phyloP scores from a whole-genome alignment of 2,329 filamentous ascomycete genomes.

The Leptographium radiaticola region DNA sequence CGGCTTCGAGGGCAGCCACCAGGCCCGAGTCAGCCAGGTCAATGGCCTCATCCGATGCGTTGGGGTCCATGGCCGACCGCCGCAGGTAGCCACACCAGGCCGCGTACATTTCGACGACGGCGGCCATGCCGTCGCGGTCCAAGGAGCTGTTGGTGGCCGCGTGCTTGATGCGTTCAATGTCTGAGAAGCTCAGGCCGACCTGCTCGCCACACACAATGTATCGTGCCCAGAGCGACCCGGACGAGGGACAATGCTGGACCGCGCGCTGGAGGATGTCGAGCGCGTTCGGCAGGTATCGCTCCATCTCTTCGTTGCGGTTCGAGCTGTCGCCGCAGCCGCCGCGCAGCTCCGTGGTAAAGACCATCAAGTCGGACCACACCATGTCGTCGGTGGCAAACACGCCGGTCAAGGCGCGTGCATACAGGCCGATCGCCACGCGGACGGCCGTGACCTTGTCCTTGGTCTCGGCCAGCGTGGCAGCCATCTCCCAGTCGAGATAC shows the following conservation, averaged over 20 bases:
- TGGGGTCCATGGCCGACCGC: constrained; percentile 64
- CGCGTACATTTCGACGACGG: constrained; percentile 80
- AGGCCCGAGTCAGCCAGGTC: constrained; percentile 88
- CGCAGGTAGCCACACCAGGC: constrained; percentile 93
- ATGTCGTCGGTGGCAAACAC: constrained; percentile 60
- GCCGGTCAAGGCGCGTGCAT: constrained; percentile 59
- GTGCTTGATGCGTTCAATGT: constrained; percentile 84
- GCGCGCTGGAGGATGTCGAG: constrained; percentile 68
- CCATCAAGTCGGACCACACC: constrained; percentile 74
- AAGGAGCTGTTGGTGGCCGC: constrained; percentile 77
- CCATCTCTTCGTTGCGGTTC: constrained; percentile 22
- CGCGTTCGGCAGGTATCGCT: constrained; percentile 29
- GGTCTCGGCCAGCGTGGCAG: constrained; percentile 40
- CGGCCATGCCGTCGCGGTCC: constrained; percentile 74
- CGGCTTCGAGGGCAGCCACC: constrained; percentile 71
- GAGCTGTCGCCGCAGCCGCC: constrained; percentile 14
- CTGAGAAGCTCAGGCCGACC: constrained; percentile 59
- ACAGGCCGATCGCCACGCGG: constrained; percentile 51
- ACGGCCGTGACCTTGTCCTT: constrained; percentile 30
- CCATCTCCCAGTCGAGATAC: constrained; percentile 80
- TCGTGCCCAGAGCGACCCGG: constrained; percentile 79
- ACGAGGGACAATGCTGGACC: constrained; percentile 86
- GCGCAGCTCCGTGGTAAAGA: constrained; percentile 50
- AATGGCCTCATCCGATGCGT: constrained; percentile 65
- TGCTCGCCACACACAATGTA: constrained; percentile 78